Evolutionary conservation across 2,329 filamentous ascomycete genomes (phyloP).

Genomic region (Pseudocercospora ulei): DNA sequence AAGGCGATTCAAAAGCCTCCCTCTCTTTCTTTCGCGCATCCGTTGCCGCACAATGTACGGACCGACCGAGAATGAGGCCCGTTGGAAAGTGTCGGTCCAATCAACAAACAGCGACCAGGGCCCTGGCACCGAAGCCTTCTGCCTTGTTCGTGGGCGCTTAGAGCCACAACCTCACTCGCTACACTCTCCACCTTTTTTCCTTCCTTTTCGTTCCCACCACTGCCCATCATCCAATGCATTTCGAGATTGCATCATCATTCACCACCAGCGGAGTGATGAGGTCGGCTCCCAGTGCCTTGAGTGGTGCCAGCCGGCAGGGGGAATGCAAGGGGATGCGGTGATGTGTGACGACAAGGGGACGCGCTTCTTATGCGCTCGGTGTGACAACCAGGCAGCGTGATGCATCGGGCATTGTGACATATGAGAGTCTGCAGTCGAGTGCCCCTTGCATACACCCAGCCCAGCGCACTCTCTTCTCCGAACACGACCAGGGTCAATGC

Average conservation of each 20-base stretch:
- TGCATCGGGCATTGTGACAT: conserved; percentile 2
- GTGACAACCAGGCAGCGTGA: conserved; percentile 6
- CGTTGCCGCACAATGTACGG: too few relatives aligned
- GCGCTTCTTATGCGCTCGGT: too few relatives aligned
- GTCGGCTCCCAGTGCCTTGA: neutral
- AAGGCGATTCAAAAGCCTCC: too few relatives aligned
- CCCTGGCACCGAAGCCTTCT: too few relatives aligned
- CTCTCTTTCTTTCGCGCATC: too few relatives aligned
- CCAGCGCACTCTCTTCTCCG: conserved; percentile 3
- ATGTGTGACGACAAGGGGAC: neutral
- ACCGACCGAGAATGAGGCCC: too few relatives aligned
- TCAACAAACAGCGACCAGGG: too few relatives aligned
- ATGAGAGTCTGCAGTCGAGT: conserved; percentile 1
- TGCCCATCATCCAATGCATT: neutral
- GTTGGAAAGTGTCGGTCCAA: too few relatives aligned
- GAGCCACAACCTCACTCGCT: conserved; percentile 7
- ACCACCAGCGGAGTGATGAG: neutral
- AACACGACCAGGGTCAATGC: conserved; percentile 11
- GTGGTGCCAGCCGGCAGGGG: too few relatives aligned
- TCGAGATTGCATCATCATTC: conserved; percentile 1
- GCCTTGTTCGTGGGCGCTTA: conserved; percentile 7
- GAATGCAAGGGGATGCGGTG: neutral
- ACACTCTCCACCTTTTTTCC: neutral
- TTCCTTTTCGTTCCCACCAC: neutral
- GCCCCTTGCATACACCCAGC: conserved; percentile 17